These are phyloP conservation scores for Bacterosira constricta DNA, from an alignment of 108 stramenopile genomes.

Conservation along the genomic window DNA sequence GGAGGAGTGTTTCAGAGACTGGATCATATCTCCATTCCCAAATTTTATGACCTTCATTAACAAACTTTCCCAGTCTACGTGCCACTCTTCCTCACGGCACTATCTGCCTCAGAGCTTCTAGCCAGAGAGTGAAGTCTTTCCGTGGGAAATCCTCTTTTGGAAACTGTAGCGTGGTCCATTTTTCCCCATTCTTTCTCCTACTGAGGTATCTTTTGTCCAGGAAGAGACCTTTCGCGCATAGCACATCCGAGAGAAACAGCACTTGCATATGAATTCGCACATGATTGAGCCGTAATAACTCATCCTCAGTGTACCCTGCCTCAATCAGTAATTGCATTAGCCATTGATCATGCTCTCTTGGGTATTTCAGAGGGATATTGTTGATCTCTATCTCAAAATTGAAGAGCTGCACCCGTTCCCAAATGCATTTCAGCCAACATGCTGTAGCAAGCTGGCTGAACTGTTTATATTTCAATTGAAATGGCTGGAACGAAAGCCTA, in stretches of 20 bases:
- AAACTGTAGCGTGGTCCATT: not conserved
- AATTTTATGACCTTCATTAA: too few relatives aligned
- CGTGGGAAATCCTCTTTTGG: not conserved
- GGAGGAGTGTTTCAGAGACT: too few relatives aligned
- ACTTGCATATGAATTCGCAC: not conserved
- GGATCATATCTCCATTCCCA: too few relatives aligned
- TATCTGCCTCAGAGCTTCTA: too few relatives aligned
- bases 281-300: not conserved
- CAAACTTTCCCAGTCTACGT: too few relatives aligned
- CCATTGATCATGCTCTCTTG: not conserved
- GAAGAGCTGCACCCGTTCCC: not conserved
- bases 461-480: not conserved
- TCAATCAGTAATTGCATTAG: not conserved
- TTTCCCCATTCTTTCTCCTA: not conserved
- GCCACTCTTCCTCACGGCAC: too few relatives aligned
- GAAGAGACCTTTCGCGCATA: not conserved
- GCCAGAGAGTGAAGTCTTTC: not conserved
- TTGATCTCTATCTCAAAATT: not conserved
- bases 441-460: not conserved
- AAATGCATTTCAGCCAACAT: not conserved
- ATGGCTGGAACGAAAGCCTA: not conserved
- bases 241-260: not conserved
- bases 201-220: not conserved
- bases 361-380: not conserved
- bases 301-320: not conserved